phyloP scores from a whole-genome alignment of 108 stramenopile genomes.

The Nitzschia sp. region DNA sequence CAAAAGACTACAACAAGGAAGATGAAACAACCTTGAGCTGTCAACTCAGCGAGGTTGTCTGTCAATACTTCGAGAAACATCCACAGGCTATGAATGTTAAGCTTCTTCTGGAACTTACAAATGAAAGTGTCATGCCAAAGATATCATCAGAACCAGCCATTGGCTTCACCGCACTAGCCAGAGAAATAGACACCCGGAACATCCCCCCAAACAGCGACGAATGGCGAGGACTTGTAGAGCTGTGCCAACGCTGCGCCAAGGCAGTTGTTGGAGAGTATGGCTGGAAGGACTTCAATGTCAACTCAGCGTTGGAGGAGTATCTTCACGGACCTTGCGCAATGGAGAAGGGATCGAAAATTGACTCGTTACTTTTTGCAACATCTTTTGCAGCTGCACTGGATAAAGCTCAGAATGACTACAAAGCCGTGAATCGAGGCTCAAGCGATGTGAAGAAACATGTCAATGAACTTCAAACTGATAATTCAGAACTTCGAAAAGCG shows the following conservation, averaged over 20 bases:
- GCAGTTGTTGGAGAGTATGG: conserved; percentile 48
- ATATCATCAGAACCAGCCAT: conserved; percentile 50
- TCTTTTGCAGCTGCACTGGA: conserved; percentile 44
- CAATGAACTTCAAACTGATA: conserved; percentile 16
- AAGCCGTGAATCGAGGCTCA: conserved; percentile 7
- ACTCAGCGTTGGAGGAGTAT: conserved; percentile 43
- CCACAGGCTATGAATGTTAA: conserved; percentile 19
- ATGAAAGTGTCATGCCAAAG: conserved; percentile 36
- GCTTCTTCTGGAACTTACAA: conserved; percentile 41
- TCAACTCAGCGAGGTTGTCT: conserved; percentile 44
- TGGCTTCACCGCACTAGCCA: conserved; percentile 42
- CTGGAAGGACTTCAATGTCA: conserved; percentile 48
- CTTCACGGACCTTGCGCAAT: conserved; percentile 21
- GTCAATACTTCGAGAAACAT: conserved; percentile 48
- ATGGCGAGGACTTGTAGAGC: conserved; percentile 32
- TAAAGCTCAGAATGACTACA: conserved; percentile 42
- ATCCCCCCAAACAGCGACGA: conserved; percentile 24
- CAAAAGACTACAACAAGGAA: background rate
- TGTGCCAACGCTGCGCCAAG: conserved; percentile 43
- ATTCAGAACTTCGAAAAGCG: conserved; percentile 13
- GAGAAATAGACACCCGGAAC: conserved; percentile 28
- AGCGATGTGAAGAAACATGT: conserved; percentile 12
- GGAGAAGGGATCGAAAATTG: conserved; percentile 28
- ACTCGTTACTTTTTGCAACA: conserved; percentile 48
- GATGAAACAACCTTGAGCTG: conserved; percentile 27